Evolutionary conservation across 345 rosid genomes (phyloP), one percentile per base, ranked within the genome.

Genomic region (Pistacia atlantica): DNA sequence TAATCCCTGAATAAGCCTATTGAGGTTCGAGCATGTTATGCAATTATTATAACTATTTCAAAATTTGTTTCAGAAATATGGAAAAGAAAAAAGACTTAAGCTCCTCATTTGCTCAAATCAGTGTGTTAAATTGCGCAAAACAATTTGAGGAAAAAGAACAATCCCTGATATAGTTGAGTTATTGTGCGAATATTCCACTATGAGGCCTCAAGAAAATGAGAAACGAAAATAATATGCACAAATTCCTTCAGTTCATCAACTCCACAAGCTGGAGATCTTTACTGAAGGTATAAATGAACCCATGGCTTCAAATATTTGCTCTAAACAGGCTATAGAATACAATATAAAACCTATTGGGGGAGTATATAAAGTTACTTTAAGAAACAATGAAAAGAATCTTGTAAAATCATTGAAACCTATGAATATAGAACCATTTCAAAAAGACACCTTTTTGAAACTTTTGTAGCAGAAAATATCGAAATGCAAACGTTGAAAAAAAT

Each of bases 361-460:
- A 18, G 20, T 22, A 12, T 37, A 51, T 62, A 57, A 61, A 33
- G 33, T 62, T 33, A 63, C 20, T 13, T 69, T 42, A 75, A 4
- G 61, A 58, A 77, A 72, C 58, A 55, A 54, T 58, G 31, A 69
- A 73, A 54, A 68, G 63, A 22, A 76, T 68, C 73, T 77, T 65
- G 56, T 70, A 18, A 55, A 77, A 52, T 37, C 49, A 61, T 60
- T 38, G 17, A 55, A 68, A 51, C 37, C 69, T 69, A 69, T 67
- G 58, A 54, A 73, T 52, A 17, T 10, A 67, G 42, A 35, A 5
- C 25, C 12, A 63, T 67, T 68, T 61, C 54, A 60, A 68, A 16
- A 48, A 54, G 78, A 71, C 51, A 25, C 71, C 65, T 62, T 71
- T 62, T 49, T 46, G 11, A 33, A 69, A 56, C 52, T 16, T 63